Base-by-base conservation (phyloP, 345 rosid species). In the Populus pruinosa region DNA sequence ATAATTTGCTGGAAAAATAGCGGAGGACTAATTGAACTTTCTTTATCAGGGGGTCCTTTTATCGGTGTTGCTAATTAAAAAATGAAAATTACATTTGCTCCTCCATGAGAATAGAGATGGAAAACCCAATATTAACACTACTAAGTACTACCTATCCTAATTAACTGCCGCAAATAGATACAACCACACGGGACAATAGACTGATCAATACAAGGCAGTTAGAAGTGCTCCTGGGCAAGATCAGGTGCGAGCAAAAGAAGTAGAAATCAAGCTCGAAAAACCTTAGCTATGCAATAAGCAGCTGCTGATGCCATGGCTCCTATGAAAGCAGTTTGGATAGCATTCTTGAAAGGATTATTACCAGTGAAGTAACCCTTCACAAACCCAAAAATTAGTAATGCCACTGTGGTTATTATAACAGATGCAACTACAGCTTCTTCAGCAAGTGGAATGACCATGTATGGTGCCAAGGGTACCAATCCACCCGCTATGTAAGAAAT, bases 221-320 rank as follows among this genome's bases (percentile, higher is more conserved):
- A 47, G 43, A 49, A 70, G 3, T 36, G 14, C 49, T 29, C 12
- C 36, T 47, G 50, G 12, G 29, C 73, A 6, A 25, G 18, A 70
- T 70, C 17, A 47, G 23, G 47, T 25, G 38, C 11, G 35, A 50
- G 8, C 6, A 43, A 12, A 44, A 27, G 31, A 10, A 18, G 64
- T 36, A 25, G 43, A 71, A 72, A 69, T 78, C 67, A 79, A 73
- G 71, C 23, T 73, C 55, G 35, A 2, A 79, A 41, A 69, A 61
- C 12, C 70, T 78, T 85, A 33, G 88, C 88, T 10, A 83, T 53
- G 79, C 68, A 66, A 72, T 75, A 85, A 21, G 88, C 84, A 70
- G 86, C 83, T 11, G 88, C 84, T 25, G 88, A 85, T 12, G 88
- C 86, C 8, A 78, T 61, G 63, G 84, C 84, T 16, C 87, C 86